Evolutionary conservation across 73 alveolate species (phyloP).

Genomic region (Stentor roeselii): DNA sequence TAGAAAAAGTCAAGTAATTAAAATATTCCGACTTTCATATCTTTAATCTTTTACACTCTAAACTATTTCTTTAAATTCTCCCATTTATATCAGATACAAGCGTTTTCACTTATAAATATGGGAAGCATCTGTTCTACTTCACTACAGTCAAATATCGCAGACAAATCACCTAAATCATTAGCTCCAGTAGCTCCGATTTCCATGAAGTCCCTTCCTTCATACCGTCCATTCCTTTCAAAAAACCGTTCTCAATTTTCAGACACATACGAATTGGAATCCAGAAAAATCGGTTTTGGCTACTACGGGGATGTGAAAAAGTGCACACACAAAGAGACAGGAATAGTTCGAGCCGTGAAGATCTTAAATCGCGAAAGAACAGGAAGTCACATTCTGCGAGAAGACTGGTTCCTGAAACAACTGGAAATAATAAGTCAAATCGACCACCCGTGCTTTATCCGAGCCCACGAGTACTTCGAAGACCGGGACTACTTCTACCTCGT

Average conservation of each 20-base stretch:
- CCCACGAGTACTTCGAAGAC: not conserved
- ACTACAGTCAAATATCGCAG: not conserved
- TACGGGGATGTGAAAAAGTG: slow-evolving; percentile 70
- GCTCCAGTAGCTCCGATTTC: not conserved
- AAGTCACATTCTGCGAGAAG: not conserved
- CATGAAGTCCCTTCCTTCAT: not conserved
- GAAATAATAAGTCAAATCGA: not conserved
- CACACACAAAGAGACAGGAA: slow-evolving; percentile 54
- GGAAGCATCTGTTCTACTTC: not conserved
- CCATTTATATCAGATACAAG: too few species aligned
- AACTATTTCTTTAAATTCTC: too few species aligned
- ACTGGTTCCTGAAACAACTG: not conserved
- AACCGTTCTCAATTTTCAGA: not conserved
- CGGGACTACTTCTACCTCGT: not conserved
- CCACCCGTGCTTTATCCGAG: not conserved
- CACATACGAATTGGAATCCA: not conserved
- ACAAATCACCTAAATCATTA: not conserved
- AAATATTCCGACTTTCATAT: too few species aligned
- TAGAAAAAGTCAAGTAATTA: too few species aligned
- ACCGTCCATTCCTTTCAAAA: not conserved
- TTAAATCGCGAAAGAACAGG: not conserved
- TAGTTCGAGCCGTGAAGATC: slow-evolving; percentile 50
- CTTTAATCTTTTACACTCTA: too few species aligned
- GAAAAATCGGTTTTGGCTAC: slow-evolving; percentile 35
- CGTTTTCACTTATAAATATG: not conserved